Percentiles rank a stretch among this genome's conserved stretches.
These are phyloP conservation scores for Xerocomus cyaneibrunnescens DNA, from an alignment of 1,284 basidiomycete species.

Conservation along the genomic window DNA sequence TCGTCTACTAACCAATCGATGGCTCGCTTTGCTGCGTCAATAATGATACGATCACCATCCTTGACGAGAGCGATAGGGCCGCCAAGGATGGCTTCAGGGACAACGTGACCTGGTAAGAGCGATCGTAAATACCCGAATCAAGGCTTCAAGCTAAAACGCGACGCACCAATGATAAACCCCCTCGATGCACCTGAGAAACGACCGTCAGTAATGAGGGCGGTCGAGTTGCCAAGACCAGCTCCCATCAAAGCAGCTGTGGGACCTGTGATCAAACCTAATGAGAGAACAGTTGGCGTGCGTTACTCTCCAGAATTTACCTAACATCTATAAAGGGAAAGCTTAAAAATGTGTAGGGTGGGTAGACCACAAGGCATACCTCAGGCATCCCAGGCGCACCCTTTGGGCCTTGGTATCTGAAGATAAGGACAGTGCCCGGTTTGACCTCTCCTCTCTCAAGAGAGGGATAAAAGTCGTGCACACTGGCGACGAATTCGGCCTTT, in stretches of 20 bases:
- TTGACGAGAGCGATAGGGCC: slow-evolving; percentile 94
- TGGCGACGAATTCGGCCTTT: slow-evolving; percentile 32
- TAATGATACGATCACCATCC: slow-evolving; percentile 87
- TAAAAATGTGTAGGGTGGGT: background rate
- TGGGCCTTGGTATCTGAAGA: slow-evolving; percentile 94
- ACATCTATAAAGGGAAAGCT: slow-evolving; percentile 39
- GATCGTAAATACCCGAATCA: background rate
- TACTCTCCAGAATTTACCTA: slow-evolving; percentile 40
- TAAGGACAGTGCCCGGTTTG: slow-evolving; percentile 81
- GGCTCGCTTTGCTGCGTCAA: slow-evolving; percentile 76
- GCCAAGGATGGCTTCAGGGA: slow-evolving; percentile 90
- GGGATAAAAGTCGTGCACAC: slow-evolving; percentile 81
- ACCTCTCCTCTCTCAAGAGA: slow-evolving; percentile 84
- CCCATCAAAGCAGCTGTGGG: slow-evolving; percentile 93
- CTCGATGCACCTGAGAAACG: slow-evolving; percentile 86
- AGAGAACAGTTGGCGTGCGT: slow-evolving; percentile 3
- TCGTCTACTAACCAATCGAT: slow-evolving; percentile 85
- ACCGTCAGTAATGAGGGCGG: slow-evolving; percentile 94
- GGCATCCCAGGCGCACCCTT: slow-evolving; percentile 98
- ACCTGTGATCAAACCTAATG: slow-evolving; percentile 41
- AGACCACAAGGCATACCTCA: slow-evolving; percentile 50
- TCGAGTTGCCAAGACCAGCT: slow-evolving; percentile 87
- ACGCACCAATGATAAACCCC: slow-evolving; percentile 63
- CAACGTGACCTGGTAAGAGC: slow-evolving; percentile 72
- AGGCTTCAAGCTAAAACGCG: slow-evolving; percentile 19